phyloP scores from a whole-genome alignment of 305 asterid species.

The Fraxinus albicans region DNA sequence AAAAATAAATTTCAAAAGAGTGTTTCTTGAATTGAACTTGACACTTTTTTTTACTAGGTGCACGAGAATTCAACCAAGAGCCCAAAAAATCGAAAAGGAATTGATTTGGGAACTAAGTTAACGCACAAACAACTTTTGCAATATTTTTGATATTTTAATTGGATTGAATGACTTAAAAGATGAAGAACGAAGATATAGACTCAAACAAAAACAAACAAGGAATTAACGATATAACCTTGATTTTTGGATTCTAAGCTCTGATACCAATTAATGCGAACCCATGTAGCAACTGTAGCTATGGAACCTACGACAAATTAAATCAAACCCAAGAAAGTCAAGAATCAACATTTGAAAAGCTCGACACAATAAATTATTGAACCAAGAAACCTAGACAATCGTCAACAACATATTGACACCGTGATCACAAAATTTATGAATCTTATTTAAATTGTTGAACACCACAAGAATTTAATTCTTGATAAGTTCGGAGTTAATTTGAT shows the following conservation, averaged over 20 bases:
- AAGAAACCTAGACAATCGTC: neutral
- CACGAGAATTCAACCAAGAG: neutral
- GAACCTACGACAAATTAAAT: neutral
- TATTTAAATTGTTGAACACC: neutral
- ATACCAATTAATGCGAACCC: neutral
- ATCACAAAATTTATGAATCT: neutral
- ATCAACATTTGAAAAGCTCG: neutral
- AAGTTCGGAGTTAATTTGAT: neutral
- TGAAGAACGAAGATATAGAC: neutral
- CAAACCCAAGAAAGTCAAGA: neutral
- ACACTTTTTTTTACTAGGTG: neutral
- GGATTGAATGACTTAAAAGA: neutral
- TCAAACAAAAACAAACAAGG: neutral
- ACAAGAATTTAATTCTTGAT: too few species aligned
- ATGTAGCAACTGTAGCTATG: neutral
- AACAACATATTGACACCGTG: neutral
- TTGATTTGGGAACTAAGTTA: neutral
- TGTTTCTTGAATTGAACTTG: neutral
- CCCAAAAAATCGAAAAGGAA: neutral
- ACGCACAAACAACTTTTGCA: neutral
- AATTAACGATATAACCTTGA: too few species aligned
- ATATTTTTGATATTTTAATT: too few species aligned
- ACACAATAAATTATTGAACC: neutral
- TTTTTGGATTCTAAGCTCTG: neutral
- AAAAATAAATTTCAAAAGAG: too few species aligned